Conservation (phyloP, 2,329 filamentous ascomycete species). For the Teratosphaeria nubilosa region DNA sequence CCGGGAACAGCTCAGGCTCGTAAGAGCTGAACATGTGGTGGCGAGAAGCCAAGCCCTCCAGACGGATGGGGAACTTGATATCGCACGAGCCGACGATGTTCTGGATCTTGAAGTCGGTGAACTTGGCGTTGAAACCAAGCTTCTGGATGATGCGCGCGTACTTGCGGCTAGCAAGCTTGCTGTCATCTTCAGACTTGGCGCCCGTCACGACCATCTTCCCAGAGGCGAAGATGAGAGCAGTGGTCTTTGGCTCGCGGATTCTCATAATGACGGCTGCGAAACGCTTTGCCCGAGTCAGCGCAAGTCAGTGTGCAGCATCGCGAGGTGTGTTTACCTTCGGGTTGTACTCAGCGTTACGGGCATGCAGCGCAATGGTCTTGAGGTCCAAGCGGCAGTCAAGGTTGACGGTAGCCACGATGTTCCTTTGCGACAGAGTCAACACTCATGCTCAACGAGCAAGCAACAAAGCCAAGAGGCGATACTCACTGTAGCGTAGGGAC, state of each 20-base stretch:
- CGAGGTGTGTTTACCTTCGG: conserved; percentile 61
- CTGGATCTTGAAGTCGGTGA: conserved; percentile 99
- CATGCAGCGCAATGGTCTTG: conserved; percentile 97
- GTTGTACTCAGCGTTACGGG: conserved; percentile 97
- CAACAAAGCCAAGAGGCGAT: conserved; percentile 34
- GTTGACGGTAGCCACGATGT: conserved; percentile 98
- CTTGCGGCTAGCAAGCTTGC: conserved; percentile 91
- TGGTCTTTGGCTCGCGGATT: conserved; percentile 98
- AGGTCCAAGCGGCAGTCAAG: conserved; percentile 75
- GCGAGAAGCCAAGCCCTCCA: conserved; percentile 89
- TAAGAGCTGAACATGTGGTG: conserved; percentile 99
- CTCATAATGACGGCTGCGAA: conserved; percentile 99
- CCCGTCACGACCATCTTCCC: conserved; percentile 99
- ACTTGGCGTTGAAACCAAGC: conserved; percentile 98
- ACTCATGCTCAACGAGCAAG: conserved; percentile 15
- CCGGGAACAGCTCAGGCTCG: conserved; percentile 95
- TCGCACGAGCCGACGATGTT: conserved; percentile 98
- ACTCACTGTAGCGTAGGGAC: conserved; percentile 96
- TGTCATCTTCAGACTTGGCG: conserved; percentile 96
- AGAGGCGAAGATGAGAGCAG: conserved; percentile 91
- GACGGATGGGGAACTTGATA: conserved; percentile 97
- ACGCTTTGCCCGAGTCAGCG: conserved; percentile 49
- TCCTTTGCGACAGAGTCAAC: conserved; percentile 49
- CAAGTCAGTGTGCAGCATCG: background rate
- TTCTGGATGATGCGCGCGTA: conserved; percentile 99